Evolutionary conservation across 2,329 filamentous ascomycete species (phyloP).

Genomic region (Chrysosphaeria jannelii): DNA sequence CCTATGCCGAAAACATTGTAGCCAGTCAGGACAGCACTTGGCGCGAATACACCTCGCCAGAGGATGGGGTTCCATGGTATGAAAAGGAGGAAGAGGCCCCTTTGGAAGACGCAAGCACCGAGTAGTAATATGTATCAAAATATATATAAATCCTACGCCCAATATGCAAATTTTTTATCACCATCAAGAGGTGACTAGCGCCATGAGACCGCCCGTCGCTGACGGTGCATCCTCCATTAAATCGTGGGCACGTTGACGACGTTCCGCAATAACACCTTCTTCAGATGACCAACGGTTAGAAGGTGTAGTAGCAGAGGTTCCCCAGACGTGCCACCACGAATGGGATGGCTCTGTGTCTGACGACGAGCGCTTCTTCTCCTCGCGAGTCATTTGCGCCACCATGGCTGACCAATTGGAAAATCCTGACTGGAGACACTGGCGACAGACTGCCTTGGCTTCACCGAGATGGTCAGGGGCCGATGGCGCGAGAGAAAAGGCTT

Average conservation of each 20-base stretch:
- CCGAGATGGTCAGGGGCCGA: too few species aligned
- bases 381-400: conserved; percentile 31
- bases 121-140: too few species aligned
- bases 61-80: too few species aligned
- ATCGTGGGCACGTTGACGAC: conserved; percentile 18
- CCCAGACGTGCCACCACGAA: conserved; percentile 9
- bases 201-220: conserved; percentile 5
- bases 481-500: not conserved
- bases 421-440: conserved; percentile 46
- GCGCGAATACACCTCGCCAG: too few species aligned
- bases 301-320: too few species aligned
- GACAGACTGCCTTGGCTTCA: conserved; percentile 18
- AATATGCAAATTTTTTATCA: not conserved
- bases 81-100: too few species aligned
- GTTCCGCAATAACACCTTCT: conserved; percentile 20
- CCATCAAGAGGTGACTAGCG: conserved; percentile 2
- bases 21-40: too few species aligned
- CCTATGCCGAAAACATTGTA: too few species aligned
- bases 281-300: conserved; percentile 21
- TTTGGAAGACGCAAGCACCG: too few species aligned
- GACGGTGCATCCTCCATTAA: conserved; percentile 18
- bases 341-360: conserved; percentile 10
- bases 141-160: not conserved
- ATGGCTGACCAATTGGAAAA: conserved; percentile 63
- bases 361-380: conserved; percentile 10